A percentile compares a stretch with the other conserved stretches of the same genome.
These are phyloP conservation scores for Moesziomyces globuligerus DNA, from an alignment of 1,284 basidiomycete genomes.

Conservation along the genomic window DNA sequence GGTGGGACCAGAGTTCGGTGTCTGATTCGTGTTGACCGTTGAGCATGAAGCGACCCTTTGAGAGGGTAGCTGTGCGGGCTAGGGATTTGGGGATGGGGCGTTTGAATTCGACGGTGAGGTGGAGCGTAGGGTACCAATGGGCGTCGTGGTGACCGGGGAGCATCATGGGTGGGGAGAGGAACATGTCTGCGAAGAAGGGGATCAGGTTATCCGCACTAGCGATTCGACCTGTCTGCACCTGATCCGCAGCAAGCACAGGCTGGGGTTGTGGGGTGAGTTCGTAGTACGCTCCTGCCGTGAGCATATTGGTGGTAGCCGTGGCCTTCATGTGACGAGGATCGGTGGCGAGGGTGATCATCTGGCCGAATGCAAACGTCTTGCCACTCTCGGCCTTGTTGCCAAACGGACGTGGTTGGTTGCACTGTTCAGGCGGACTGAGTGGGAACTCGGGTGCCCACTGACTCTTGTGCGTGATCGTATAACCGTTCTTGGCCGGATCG, in stretches of 20 bases:
- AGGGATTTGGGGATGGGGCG: slow-evolving; percentile 13
- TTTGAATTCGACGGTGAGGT: slow-evolving; percentile 52
- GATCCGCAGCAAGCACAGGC: background rate
- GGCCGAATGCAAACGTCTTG: slow-evolving; percentile 24
- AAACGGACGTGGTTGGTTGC: slow-evolving; percentile 2
- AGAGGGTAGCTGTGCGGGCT: slow-evolving; percentile 11
- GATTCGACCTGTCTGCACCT: slow-evolving; percentile 3
- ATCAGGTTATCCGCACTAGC: slow-evolving; percentile 12
- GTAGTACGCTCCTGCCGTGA: slow-evolving; percentile 28
- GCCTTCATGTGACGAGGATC: slow-evolving; percentile 13
- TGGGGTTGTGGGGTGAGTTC: slow-evolving; percentile 5
- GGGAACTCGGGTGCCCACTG: slow-evolving; percentile 35
- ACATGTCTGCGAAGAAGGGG: slow-evolving; percentile 49
- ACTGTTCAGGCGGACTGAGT: slow-evolving; percentile 9
- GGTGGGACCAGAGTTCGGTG: slow-evolving; percentile 41
- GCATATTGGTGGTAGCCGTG: background rate
- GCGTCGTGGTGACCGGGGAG: slow-evolving; percentile 19
- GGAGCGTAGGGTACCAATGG: slow-evolving; percentile 49
- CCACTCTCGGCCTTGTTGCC: slow-evolving; percentile 10
- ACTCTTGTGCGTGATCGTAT: slow-evolving; percentile 12
- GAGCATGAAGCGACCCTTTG: slow-evolving; percentile 31
- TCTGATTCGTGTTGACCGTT: slow-evolving; percentile 50
- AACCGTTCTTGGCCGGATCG: slow-evolving; percentile 27
- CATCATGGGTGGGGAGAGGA: slow-evolving; percentile 31
- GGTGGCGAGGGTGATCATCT: slow-evolving; percentile 16